These are phyloP conservation scores for Plasmodium falciparum DNA, from an alignment of 169 alveolate genomes.

Conservation along the genomic window DNA sequence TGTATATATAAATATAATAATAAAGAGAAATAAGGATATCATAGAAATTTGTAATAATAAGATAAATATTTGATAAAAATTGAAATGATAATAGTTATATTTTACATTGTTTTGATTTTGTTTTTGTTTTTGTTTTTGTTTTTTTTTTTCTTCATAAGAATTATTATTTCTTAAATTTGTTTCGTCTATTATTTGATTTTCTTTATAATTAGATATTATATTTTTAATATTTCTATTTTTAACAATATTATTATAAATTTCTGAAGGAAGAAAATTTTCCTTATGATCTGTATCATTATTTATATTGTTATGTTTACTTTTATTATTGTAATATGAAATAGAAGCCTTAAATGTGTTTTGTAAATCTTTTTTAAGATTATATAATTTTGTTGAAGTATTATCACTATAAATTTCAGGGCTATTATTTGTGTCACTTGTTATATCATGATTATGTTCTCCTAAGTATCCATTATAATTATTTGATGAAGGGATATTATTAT, in stretches of 20 bases:
- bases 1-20: constrained; percentile 38
- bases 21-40: constrained; percentile 28
- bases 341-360: constrained; percentile 34
- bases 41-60: constrained; percentile 31
- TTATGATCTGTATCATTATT: neutral
- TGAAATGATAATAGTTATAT: constrained; percentile 4
- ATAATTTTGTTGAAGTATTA: constrained; percentile 20
- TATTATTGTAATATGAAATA: constrained; percentile 30
- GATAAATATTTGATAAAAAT: constrained; percentile 51
- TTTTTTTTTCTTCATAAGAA: neutral
- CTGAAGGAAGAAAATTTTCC: neutral
- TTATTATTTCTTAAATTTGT: neutral
- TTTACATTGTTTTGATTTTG: neutral
- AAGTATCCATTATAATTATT: too few relatives aligned
- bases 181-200: constrained; percentile 7
- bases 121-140: constrained; percentile 4
- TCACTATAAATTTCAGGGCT: neutral
- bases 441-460: too few relatives aligned
- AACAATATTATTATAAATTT: constrained; percentile 31
- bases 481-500: too few relatives aligned
- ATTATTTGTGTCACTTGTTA: too few relatives aligned
- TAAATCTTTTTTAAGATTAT: constrained; percentile 20
- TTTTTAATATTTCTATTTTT: constrained; percentile 64
- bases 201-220: constrained; percentile 9
- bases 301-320: neutral